A percentile compares a stretch with the other conserved stretches of the same genome.
Conservation (phyloP, 2,329 filamentous ascomycete species). For the Beauveria caledonica region DNA sequence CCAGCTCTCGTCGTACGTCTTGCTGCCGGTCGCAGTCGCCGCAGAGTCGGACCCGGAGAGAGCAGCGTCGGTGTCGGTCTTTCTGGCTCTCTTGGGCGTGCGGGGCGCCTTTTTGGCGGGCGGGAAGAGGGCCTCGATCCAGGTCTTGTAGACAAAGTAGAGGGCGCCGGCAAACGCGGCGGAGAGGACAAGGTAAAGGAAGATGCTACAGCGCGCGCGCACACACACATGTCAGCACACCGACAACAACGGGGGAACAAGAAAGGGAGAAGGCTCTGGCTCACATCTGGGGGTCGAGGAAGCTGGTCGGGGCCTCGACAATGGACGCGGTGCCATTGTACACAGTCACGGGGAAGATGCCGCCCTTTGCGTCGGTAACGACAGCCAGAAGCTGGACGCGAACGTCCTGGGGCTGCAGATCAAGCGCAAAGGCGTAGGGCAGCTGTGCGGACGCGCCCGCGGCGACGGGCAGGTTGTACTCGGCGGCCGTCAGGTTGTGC, state of each 20-base stretch:
- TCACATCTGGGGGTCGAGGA: slow-evolving; percentile 94
- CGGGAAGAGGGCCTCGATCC: slow-evolving; percentile 92
- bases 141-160: slow-evolving; percentile 98
- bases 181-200: slow-evolving; percentile 89
- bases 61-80: slow-evolving; percentile 52
- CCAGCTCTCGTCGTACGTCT: slow-evolving; percentile 86
- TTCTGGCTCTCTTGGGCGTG: slow-evolving; percentile 56
- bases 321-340: slow-evolving; percentile 79
- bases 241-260: too few species aligned
- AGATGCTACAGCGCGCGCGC: slow-evolving; percentile 55
- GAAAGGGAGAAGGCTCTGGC: slow-evolving; percentile 22
- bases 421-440: slow-evolving; percentile 77
- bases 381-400: slow-evolving; percentile 69
- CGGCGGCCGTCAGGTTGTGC: slow-evolving; percentile 74
- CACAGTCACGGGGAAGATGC: slow-evolving; percentile 67
- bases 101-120: slow-evolving; percentile 65
- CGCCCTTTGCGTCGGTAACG: slow-evolving; percentile 56
- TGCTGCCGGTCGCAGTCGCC: slow-evolving; percentile 57
- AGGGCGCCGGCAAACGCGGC: slow-evolving; percentile 68
- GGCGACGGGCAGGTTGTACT: slow-evolving; percentile 65
- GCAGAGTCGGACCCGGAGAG: slow-evolving; percentile 65
- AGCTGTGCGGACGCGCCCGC: slow-evolving; percentile 68
- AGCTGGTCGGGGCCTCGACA: slow-evolving; percentile 82
- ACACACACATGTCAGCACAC: background rate
- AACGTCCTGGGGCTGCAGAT: slow-evolving; percentile 89